phyloP scores from a whole-genome alignment of 177 flowering plant species.

The Vitis hybrid region DNA sequence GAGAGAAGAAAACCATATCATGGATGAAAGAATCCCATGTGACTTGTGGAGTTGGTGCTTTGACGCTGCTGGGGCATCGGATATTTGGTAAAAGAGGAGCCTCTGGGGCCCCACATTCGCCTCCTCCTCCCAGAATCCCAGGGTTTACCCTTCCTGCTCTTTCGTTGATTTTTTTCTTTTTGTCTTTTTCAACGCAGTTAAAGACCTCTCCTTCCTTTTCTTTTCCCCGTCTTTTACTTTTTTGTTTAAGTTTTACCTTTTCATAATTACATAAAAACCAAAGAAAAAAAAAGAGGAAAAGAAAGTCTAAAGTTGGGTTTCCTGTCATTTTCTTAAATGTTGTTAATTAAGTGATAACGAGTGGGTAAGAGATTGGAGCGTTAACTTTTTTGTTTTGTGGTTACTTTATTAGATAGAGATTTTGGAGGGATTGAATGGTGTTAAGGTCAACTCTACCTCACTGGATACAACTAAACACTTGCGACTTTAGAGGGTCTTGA shows the following conservation, averaged over 20 bases:
- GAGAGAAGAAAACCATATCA: neutral
- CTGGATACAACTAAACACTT: constrained; percentile 35
- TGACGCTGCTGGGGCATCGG: constrained; percentile 26
- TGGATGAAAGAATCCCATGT: constrained; percentile 23
- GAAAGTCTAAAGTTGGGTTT: too few relatives aligned
- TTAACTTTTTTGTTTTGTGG: too few relatives aligned
- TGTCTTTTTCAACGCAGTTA: neutral
- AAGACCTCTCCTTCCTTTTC: too few relatives aligned
- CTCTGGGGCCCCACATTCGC: neutral
- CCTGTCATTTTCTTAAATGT: too few relatives aligned
- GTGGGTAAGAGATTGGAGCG: too few relatives aligned
- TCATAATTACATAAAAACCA: too few relatives aligned
- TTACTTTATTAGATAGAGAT: too few relatives aligned
- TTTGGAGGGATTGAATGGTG: constrained; percentile 33
- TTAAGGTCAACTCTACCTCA: constrained; percentile 54
- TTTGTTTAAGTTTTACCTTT: too few relatives aligned
- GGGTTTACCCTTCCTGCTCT: constrained; percentile 1
- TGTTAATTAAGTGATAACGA: too few relatives aligned
- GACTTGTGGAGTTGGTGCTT: constrained; percentile 18
- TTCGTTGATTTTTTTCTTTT: constrained; percentile 22
- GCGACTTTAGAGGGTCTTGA: constrained; percentile 11
- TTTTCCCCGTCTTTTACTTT: too few relatives aligned
- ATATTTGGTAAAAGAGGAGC: constrained; percentile 23
- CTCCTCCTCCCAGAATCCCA: neutral
- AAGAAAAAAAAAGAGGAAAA: too few relatives aligned